These are phyloP conservation scores for Ogataea paradorogensis DNA, from an alignment of 805 yeast genomes.

Conservation along the genomic window DNA sequence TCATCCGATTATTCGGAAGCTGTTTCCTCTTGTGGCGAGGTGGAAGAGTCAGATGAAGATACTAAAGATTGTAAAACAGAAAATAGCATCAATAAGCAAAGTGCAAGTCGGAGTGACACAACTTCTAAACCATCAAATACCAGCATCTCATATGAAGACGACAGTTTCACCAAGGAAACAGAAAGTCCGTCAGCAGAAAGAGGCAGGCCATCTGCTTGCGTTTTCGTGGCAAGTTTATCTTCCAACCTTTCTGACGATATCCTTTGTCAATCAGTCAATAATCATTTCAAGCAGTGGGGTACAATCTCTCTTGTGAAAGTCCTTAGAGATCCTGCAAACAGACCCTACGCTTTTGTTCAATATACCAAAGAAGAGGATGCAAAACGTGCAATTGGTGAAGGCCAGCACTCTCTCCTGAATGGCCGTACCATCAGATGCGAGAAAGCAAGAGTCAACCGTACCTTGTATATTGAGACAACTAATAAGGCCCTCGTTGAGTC, in stretches of 20 bases:
- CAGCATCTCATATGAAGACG: slow-evolving; percentile 18
- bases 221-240: slow-evolving; percentile 84
- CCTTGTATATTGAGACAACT: slow-evolving; percentile 57
- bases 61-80: neutral
- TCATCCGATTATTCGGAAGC: slow-evolving; percentile 21
- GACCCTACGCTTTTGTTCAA: slow-evolving; percentile 94
- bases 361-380: slow-evolving; percentile 72
- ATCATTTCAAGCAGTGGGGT: slow-evolving; percentile 73
- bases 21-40: slow-evolving; percentile 17
- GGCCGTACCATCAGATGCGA: slow-evolving; percentile 85
- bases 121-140: slow-evolving; percentile 4
- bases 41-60: slow-evolving; percentile 5
- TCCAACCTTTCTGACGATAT: slow-evolving; percentile 66
- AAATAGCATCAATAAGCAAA: neutral
- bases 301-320: slow-evolving; percentile 72
- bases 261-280: slow-evolving; percentile 62
- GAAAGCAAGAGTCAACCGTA: slow-evolving; percentile 86
- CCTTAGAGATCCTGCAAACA: slow-evolving; percentile 70
- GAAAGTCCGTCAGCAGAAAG: slow-evolving; percentile 24
- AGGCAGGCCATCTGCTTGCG: slow-evolving; percentile 81
- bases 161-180: slow-evolving; percentile 17
- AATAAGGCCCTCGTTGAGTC: slow-evolving; percentile 21
- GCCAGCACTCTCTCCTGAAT: slow-evolving; percentile 65
- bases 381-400: slow-evolving; percentile 58
- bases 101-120: neutral